Base-by-base conservation (phyloP, 345 rosid genomes). In the Pistacia atlantica region DNA sequence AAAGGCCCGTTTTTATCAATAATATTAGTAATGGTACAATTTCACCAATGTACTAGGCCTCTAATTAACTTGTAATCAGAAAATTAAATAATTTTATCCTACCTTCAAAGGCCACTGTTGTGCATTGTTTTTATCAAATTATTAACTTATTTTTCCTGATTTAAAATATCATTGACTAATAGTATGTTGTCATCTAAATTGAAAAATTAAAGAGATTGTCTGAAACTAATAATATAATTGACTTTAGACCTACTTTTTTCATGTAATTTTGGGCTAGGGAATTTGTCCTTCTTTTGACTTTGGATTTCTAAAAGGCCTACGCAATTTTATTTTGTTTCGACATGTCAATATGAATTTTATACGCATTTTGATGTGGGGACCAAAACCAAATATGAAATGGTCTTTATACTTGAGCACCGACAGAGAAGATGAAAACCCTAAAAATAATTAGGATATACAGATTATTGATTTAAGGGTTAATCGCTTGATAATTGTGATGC, bases 251-350 rank as follows among this genome's bases (percentile, higher is more conserved):
- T 14, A 20, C 1, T 28, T 31, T 28, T 51, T 22, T 10, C 25
- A 59, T 16, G 31, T 8, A 11, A 22, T 67, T 48, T 67, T 45
- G 55, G 61, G 33, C 22, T 46, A n/a, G 54, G 71, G 17, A 0
- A 55, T 10, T 37, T 46, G 45, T 48, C 67, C 69, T 63, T 37
- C 46, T 18, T 74, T 58, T 77, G 78, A 79, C 82, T 69, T 61
- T 35, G 48, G n/a, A 63, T 8, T 38, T 42, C n/a, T 64, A 28
- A 0, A 12, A 45, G 42, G 75, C 66, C 76, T 55, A 71, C 56
- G 37, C 28, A 54, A 12, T 14, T 52, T 12, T 52, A 12, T 52
- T 2, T 52, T 52, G 5, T 2, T 14, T 22, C 16, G 67, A 42
- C 8, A 25, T 25, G 25, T 25, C 25, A 25, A 25, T 25, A 25